phyloP scores from a whole-genome alignment of 2,329 filamentous ascomycete genomes.

The Pestalotiopsis sp. region DNA sequence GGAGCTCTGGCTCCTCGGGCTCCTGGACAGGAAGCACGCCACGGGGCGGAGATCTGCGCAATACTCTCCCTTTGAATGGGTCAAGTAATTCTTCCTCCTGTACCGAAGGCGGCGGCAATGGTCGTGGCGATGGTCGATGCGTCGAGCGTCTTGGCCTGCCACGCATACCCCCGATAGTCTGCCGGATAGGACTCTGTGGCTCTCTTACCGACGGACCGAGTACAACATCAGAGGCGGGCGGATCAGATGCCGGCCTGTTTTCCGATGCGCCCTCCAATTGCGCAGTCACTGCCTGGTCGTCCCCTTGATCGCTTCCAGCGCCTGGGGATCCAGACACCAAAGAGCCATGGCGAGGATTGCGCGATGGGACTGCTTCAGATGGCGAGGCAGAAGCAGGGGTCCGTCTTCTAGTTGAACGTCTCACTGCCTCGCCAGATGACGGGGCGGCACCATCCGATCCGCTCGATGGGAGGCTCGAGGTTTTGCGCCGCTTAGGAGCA shows the following conservation, averaged over 20 bases:
- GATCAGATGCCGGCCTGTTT: slow-evolving; percentile 11
- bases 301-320: slow-evolving; percentile 14
- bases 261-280: slow-evolving; percentile 31
- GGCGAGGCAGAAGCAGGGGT: slow-evolving; percentile 68
- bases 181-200: slow-evolving; percentile 22
- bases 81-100: slow-evolving; percentile 45
- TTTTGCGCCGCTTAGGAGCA: slow-evolving; percentile 64
- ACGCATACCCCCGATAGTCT: slow-evolving; percentile 33
- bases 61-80: slow-evolving; percentile 38
- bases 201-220: slow-evolving; percentile 10
- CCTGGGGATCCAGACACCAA: slow-evolving; percentile 10
- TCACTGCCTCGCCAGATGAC: slow-evolving; percentile 13
- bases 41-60: slow-evolving; percentile 38
- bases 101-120: slow-evolving; percentile 47
- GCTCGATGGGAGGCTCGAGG: slow-evolving; percentile 42
- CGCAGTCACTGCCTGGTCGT: slow-evolving; percentile 29
- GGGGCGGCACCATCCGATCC: slow-evolving; percentile 14
- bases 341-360: slow-evolving; percentile 51
- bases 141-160: slow-evolving; percentile 41
- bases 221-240: slow-evolving; percentile 3
- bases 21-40: slow-evolving; percentile 32
- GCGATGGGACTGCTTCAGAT: slow-evolving; percentile 63
- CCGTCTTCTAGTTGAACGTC: slow-evolving; percentile 28
- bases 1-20: slow-evolving; percentile 63
- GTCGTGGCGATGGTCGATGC: slow-evolving; percentile 44